Base-by-base conservation (phyloP, 2,329 filamentous ascomycete species). In the Dactylellina leptospora region DNA sequence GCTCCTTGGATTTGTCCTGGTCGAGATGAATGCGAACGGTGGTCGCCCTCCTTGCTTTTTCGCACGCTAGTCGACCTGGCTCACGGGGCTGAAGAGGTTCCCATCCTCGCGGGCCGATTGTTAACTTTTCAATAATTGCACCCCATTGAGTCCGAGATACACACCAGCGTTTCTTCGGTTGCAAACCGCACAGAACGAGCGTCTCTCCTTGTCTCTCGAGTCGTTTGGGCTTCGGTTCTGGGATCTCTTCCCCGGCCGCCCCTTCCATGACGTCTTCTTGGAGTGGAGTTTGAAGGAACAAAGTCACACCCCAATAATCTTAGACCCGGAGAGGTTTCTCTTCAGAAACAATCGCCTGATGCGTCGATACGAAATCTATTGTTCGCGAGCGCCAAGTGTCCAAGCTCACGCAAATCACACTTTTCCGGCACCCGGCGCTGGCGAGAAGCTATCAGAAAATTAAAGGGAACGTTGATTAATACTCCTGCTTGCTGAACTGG, bases 1-100 rank as follows among this genome's bases (percentile, higher is more conserved):
- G 44, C 64, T 55, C 64, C 55, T 70, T 30, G 42, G n/a, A 70
- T 58, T 70, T 61, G 56, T 70, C 64, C 56, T 44, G 56, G 28
- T 61, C 56, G 56, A 61, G 64, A 70, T 61, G 50, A 70, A 70
- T 70, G 40, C 56, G 64, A 61, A 70, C 64, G 62, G 62, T 70
- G 40, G 64, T 48, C 36, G 18, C 44, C 16, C 27, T 55, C 47
- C 48, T 62, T 70, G 56, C 56, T 62, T 70, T 70, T 70, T 54
- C 50, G 5, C 5, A 38, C 23, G 56, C 50, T 60, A 54, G 59
- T 53, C 27, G 56, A 70, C 64, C 64, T 70, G 56, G 64, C 56
- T 56, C 56, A 70, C 64, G 64, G 64, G 63, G 64, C 55, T 61
- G 55, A 61, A 38, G 54, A 47, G 44, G 30, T 22, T 54, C 54